These are phyloP conservation scores for Tetrapisispora namnaoensis DNA, from an alignment of 805 yeast species.

Conservation along the genomic window DNA sequence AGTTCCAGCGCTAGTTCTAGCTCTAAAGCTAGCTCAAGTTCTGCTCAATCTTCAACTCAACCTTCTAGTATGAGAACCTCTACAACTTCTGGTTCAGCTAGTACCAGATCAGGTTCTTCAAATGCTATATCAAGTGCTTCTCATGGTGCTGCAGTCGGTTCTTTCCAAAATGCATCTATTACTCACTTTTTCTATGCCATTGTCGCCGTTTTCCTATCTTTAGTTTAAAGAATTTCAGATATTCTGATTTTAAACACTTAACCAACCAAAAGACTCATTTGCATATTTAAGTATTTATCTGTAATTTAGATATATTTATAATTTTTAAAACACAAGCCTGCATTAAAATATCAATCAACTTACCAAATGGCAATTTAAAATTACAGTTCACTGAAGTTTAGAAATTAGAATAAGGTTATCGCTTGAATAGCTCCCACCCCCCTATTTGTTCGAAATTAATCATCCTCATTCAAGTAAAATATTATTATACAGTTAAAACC, in stretches of 20 bases:
- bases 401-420: too few species aligned
- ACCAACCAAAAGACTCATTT: neutral
- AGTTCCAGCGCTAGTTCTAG: conserved; percentile 22
- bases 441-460: too few species aligned
- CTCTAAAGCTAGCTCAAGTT: neutral
- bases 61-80: neutral
- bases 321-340: neutral
- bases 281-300: neutral
- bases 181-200: neutral
- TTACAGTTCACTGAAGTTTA: too few species aligned
- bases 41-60: too few species aligned
- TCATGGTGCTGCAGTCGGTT: conserved; percentile 1
- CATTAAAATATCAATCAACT: neutral
- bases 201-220: conserved; percentile 4
- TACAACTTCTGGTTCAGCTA: neutral
- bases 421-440: too few species aligned
- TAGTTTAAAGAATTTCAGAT: neutral
- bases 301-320: neutral
- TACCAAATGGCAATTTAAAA: too few species aligned
- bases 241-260: neutral
- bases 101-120: neutral
- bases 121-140: too few species aligned
- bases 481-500: too few species aligned
- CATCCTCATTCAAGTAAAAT: too few species aligned
- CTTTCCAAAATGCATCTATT: neutral